A percentile compares a stretch with the other conserved stretches of the same genome.
phyloP scores from a whole-genome alignment of 2,329 filamentous ascomycete genomes.

The Pyrenochaeta sp. region DNA sequence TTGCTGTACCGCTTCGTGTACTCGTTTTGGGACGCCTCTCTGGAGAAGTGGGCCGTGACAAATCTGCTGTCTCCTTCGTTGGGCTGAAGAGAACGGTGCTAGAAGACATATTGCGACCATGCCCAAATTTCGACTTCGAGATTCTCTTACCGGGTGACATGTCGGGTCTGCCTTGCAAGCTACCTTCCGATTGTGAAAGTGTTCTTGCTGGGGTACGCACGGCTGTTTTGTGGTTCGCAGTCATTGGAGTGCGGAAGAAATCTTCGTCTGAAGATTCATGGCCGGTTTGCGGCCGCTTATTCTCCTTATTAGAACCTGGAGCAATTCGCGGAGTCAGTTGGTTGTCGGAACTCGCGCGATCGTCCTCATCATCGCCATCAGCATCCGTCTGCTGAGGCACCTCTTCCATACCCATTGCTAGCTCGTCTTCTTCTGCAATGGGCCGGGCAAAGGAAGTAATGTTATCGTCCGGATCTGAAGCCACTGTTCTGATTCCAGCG shows the following conservation, averaged over 20 bases:
- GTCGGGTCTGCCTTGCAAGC: conserved; percentile 45
- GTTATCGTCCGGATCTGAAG: conserved; percentile 64
- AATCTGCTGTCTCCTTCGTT: conserved; percentile 49
- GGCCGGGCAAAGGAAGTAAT: conserved; percentile 42
- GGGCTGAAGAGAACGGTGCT: conserved; percentile 89
- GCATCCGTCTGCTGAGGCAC: conserved; percentile 74
- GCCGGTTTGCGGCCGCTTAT: conserved; percentile 26
- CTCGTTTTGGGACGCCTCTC: conserved; percentile 38
- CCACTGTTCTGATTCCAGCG: conserved; percentile 61
- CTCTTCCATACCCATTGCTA: conserved; percentile 51
- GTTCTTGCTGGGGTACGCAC: conserved; percentile 29
- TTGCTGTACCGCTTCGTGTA: conserved; percentile 44
- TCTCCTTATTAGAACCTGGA: conserved; percentile 37
- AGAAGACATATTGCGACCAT: conserved; percentile 78
- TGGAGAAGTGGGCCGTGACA: conserved; percentile 45
- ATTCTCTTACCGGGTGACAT: conserved; percentile 40
- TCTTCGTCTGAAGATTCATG: conserved; percentile 52
- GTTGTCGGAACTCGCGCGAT: conserved; percentile 41
- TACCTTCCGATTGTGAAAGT: conserved; percentile 37
- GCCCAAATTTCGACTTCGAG: conserved; percentile 51
- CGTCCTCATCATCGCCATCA: conserved; percentile 86
- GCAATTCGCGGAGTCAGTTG: conserved; percentile 23
- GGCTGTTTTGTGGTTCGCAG: conserved; percentile 41
- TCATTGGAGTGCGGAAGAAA: conserved; percentile 55
- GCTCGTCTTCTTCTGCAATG: conserved; percentile 58